These are phyloP conservation scores for Fusarium sp. DNA, from an alignment of 2,329 filamentous ascomycete species.

Conservation along the genomic window DNA sequence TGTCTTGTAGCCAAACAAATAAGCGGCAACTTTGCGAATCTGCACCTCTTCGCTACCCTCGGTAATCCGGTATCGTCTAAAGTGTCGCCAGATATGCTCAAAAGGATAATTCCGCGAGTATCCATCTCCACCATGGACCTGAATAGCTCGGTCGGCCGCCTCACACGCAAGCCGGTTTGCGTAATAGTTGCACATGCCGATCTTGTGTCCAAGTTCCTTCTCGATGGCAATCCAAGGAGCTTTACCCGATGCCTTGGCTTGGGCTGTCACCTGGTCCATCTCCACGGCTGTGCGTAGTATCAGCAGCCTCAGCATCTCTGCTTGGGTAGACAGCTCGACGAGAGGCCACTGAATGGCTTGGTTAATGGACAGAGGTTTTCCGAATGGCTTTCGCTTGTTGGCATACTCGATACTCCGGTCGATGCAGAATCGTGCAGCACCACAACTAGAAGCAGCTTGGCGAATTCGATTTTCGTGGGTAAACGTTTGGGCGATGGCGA, in stretches of 20 bases:
- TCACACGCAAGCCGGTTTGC: slow-evolving; percentile 28
- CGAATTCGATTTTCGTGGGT: slow-evolving; percentile 34
- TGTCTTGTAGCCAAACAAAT: slow-evolving; percentile 28
- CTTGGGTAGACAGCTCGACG: slow-evolving; percentile 29
- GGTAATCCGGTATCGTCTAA: slow-evolving; percentile 29
- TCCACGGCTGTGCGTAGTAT: slow-evolving; percentile 27
- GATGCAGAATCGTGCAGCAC: slow-evolving; percentile 28
- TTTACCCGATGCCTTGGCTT: not conserved
- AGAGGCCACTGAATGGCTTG: slow-evolving; percentile 37
- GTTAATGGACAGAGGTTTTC: slow-evolving; percentile 24
- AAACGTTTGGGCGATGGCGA: slow-evolving; percentile 33
- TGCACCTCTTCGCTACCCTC: slow-evolving; percentile 35
- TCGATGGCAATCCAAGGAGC: slow-evolving; percentile 32
- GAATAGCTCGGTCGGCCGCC: slow-evolving; percentile 30
- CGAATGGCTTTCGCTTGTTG: slow-evolving; percentile 23
- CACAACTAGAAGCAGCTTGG: slow-evolving; percentile 29
- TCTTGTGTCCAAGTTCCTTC: slow-evolving; percentile 31
- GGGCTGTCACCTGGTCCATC: slow-evolving; percentile 21
- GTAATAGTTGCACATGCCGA: slow-evolving; percentile 37
- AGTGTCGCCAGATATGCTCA: slow-evolving; percentile 35
- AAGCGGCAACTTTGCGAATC: slow-evolving; percentile 30
- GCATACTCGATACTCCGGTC: slow-evolving; percentile 23
- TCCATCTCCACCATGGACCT: slow-evolving; percentile 33
- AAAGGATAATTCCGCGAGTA: slow-evolving; percentile 31
- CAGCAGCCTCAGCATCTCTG: slow-evolving; percentile 28